Evolutionary conservation across 148 eudicot genomes (phyloP).

Genomic region (Chenopodium formosanum): DNA sequence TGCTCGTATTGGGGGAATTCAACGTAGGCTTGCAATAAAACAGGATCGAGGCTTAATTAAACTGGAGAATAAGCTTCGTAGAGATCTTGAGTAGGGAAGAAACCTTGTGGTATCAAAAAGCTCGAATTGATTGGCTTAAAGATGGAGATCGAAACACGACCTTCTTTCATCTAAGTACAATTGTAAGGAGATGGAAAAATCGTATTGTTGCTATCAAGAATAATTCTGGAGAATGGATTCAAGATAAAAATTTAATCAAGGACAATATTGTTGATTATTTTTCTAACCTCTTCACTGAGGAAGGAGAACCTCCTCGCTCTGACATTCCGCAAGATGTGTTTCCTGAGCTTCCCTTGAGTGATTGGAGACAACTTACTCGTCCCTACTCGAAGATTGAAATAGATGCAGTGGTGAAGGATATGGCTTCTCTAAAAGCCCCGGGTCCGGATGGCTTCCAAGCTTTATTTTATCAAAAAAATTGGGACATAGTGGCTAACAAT

Average conservation of each 20-base stretch:
- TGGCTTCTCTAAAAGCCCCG: too few relatives aligned
- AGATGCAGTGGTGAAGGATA: too few relatives aligned
- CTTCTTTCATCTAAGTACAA: background rate
- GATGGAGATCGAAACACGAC: constrained; percentile 5
- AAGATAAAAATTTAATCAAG: background rate
- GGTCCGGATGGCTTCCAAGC: too few relatives aligned
- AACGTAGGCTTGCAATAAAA: rapidly evolving
- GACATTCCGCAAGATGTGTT: background rate
- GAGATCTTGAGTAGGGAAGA: too few relatives aligned
- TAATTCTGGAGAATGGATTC: background rate
- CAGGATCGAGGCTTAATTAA: too few relatives aligned
- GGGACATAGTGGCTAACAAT: too few relatives aligned
- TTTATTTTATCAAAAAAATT: too few relatives aligned
- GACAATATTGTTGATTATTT: background rate
- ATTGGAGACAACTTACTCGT: background rate
- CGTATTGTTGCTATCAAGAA: background rate
- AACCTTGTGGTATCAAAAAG: background rate
- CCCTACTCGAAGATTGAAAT: too few relatives aligned
- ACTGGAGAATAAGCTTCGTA: too few relatives aligned
- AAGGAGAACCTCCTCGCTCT: background rate
- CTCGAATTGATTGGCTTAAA: background rate
- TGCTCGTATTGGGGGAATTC: too few relatives aligned
- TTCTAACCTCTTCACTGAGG: background rate
- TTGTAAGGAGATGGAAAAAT: background rate
- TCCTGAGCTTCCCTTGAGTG: background rate